A percentile compares a stretch with the other conserved stretches of the same genome.
Evolutionary conservation across 768 basidiomycete genomes (phyloP).

Genomic region (Amylocystis lapponica): DNA sequence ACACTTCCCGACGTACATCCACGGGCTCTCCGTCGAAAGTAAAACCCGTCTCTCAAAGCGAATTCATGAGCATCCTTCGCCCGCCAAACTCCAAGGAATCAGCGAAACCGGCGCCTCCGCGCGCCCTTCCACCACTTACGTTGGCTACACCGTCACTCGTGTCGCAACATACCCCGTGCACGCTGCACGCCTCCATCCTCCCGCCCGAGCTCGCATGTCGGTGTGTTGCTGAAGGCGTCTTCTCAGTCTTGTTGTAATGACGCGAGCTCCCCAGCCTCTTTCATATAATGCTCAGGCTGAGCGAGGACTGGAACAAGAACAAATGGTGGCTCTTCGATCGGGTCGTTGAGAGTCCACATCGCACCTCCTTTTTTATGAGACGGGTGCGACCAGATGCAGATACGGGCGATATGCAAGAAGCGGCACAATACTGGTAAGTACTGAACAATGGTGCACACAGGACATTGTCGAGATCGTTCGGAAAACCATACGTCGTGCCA

Average conservation of each 20-base stretch:
- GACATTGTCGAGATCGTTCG: not conserved
- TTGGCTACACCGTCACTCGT: slow-evolving; percentile 61
- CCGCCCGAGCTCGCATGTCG: slow-evolving; percentile 68
- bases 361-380: slow-evolving; percentile 72
- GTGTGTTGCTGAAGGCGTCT: slow-evolving; percentile 7
- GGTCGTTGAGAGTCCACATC: slow-evolving; percentile 78
- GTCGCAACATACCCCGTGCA: slow-evolving; percentile 67
- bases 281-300: slow-evolving; percentile 61
- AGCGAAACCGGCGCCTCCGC: slow-evolving; percentile 22
- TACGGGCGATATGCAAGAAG: slow-evolving; percentile 59
- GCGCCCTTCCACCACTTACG: slow-evolving; percentile 54
- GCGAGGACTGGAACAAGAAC: slow-evolving; percentile 60
- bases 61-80: slow-evolving; percentile 54
- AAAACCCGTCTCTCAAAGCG: slow-evolving; percentile 17
- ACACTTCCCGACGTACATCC: too few relatives aligned
- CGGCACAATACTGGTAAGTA: slow-evolving; percentile 68
- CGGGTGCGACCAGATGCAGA: slow-evolving; percentile 36
- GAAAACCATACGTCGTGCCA: not conserved
- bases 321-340: slow-evolving; percentile 85
- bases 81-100: slow-evolving; percentile 36
- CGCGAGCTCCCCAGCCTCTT: slow-evolving; percentile 54
- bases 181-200: slow-evolving; percentile 61
- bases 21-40: not conserved
- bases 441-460: not conserved
- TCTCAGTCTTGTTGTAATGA: not conserved